Percentiles rank a stretch among this genome's conserved stretches.
Conservation (phyloP, 176 grass and related monocot species). For the Rhynchospora breviuscula region DNA sequence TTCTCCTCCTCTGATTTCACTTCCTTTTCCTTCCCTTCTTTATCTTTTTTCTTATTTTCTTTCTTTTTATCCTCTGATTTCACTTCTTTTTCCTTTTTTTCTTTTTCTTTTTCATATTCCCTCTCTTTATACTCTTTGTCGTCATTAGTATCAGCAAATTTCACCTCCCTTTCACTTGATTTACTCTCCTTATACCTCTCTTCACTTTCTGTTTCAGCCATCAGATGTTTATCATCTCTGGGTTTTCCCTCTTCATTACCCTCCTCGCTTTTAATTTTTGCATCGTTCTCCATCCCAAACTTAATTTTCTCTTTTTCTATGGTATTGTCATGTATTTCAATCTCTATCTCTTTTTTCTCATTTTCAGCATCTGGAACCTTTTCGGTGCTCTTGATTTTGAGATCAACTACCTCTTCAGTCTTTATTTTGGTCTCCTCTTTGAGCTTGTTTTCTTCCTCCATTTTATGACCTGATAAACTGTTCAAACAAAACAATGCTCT, state of each 20-base stretch:
- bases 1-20: constrained; percentile 14
- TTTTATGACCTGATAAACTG: background rate
- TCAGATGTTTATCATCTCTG: constrained; percentile 19
- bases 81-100: constrained; percentile 15
- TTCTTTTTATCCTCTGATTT: background rate
- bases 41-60: background rate
- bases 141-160: background rate
- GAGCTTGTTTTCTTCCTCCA: constrained; percentile 37
- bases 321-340: constrained; percentile 44
- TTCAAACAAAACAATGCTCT: background rate
- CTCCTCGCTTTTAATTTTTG: background rate
- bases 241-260: constrained; percentile 21
- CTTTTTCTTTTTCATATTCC: constrained; percentile 16
- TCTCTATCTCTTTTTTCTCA: constrained; percentile 42
- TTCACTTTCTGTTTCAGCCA: background rate
- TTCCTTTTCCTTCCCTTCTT: constrained; percentile 23
- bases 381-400: constrained; percentile 61
- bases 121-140: constrained; percentile 14
- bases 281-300: background rate
- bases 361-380: constrained; percentile 24
- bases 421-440: constrained; percentile 1
- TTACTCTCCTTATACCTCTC: background rate
- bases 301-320: constrained; percentile 51
- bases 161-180: background rate
- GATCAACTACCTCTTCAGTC: constrained; percentile 45